phyloP scores from a whole-genome alignment of 192 early-diverging fungal genomes.

The Umbelopsis isabellina region DNA sequence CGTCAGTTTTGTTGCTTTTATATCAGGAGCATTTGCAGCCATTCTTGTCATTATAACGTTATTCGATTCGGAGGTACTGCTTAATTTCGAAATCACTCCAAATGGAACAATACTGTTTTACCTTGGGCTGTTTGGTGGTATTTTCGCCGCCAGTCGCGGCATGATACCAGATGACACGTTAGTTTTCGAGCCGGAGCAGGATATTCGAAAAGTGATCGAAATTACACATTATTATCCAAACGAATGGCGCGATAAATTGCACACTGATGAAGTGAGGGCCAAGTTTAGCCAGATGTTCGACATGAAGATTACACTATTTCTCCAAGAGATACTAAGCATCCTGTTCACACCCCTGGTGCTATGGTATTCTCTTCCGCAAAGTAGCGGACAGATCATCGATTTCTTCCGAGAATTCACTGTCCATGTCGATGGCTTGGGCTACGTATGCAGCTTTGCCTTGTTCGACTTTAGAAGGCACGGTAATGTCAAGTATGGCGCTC shows the following conservation, averaged over 20 bases:
- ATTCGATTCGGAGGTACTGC: slow-evolving; percentile 84
- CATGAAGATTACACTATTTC: slow-evolving; percentile 76
- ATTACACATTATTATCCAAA: slow-evolving; percentile 90
- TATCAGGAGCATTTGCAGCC: slow-evolving; percentile 87
- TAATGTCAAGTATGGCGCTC: slow-evolving; percentile 85
- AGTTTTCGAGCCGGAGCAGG: slow-evolving; percentile 79
- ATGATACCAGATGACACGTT: slow-evolving; percentile 83
- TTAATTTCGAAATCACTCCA: slow-evolving; percentile 91
- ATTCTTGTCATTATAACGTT: slow-evolving; percentile 82
- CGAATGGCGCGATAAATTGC: slow-evolving; percentile 81
- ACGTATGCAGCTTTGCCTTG: slow-evolving; percentile 96
- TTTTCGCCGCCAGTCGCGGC: slow-evolving; percentile 78
- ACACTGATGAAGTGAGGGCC: slow-evolving; percentile 81
- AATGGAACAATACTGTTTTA: slow-evolving; percentile 93
- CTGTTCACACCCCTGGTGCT: slow-evolving; percentile 85
- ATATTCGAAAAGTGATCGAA: slow-evolving; percentile 78
- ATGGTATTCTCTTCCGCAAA: slow-evolving; percentile 72
- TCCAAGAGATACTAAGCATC: slow-evolving; percentile 82
- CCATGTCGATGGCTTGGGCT: slow-evolving; percentile 87
- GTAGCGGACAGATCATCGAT: slow-evolving; percentile 81
- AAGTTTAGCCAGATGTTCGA: slow-evolving; percentile 82
- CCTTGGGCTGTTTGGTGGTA: slow-evolving; percentile 83
- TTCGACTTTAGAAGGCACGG: slow-evolving; percentile 94
- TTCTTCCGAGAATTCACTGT: slow-evolving; percentile 97
- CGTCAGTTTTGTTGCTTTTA: slow-evolving; percentile 81